These are phyloP conservation scores for Aspergillus phoenicis DNA, from an alignment of 2,329 filamentous ascomycete genomes.

Conservation along the genomic window DNA sequence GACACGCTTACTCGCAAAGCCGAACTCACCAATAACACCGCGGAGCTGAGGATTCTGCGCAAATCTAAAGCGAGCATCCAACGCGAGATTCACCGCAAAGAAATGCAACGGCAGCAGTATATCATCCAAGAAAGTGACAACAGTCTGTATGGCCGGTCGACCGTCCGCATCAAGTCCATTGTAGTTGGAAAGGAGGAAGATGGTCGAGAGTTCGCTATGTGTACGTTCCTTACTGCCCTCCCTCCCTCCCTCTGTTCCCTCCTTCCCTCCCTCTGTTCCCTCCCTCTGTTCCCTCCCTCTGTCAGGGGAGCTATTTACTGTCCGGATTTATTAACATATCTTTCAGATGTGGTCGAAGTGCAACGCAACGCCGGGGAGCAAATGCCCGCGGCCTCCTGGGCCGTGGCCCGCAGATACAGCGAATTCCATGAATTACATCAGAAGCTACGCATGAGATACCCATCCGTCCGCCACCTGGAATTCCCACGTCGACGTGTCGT, in stretches of 20 bases:
- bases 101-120: constrained; percentile 94
- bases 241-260: not conserved
- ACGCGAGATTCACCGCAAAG: constrained; percentile 88
- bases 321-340: constrained; percentile 20
- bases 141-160: constrained; percentile 89
- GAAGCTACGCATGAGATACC: constrained; percentile 78
- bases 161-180: constrained; percentile 85
- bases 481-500: constrained; percentile 91
- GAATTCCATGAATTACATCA: constrained; percentile 97
- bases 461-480: constrained; percentile 84
- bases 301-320: not conserved
- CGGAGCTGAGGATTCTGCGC: constrained; percentile 84
- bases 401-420: constrained; percentile 88
- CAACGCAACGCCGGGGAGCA: constrained; percentile 87
- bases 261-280: no score
- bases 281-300: not conserved
- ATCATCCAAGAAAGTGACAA: constrained; percentile 98
- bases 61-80: constrained; percentile 95
- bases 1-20: constrained; percentile 92
- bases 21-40: constrained; percentile 94
- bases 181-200: constrained; percentile 91
- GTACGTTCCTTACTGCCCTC: constrained; percentile 44
- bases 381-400: constrained; percentile 95
- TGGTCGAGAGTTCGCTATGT: constrained; percentile 89
- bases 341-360: constrained; percentile 79